Conservation (phyloP, 352 stramenopile species). For the Detonula confervacea region DNA sequence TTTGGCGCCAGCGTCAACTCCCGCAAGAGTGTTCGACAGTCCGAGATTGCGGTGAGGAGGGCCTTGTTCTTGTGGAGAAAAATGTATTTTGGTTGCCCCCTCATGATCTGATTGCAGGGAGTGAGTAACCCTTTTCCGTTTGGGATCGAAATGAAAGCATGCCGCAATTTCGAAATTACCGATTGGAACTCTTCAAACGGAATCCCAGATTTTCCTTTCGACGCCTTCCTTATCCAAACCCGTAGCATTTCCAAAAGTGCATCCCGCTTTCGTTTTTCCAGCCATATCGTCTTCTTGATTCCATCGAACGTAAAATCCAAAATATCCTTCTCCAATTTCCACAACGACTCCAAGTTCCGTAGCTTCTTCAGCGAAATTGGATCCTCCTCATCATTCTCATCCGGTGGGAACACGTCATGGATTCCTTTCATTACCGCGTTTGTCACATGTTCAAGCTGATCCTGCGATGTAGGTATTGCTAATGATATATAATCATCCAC, state of each 20-base stretch:
- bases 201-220: neutral
- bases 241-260: neutral
- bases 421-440: constrained; percentile 20
- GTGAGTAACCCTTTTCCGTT: neutral
- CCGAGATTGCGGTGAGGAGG: neutral
- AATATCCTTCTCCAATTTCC: neutral
- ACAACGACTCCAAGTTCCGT: too few relatives aligned
- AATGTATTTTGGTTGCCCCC: neutral
- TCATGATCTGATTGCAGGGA: neutral
- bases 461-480: neutral
- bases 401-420: constrained; percentile 12
- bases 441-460: constrained; percentile 3
- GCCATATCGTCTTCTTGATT: constrained; percentile 1
- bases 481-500: constrained; percentile 36
- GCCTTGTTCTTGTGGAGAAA: constrained; percentile 1
- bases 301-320: constrained; percentile 4
- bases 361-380: neutral
- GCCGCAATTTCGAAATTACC: neutral
- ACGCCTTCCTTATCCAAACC: neutral
- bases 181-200: constrained; percentile 1
- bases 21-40: neutral
- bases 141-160: constrained; percentile 10
- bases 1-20: neutral
- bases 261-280: neutral
- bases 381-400: constrained; percentile 6